These are phyloP conservation scores for Stephanocyclus meneghinianus DNA, from an alignment of 352 stramenopile species.

Conservation along the genomic window DNA sequence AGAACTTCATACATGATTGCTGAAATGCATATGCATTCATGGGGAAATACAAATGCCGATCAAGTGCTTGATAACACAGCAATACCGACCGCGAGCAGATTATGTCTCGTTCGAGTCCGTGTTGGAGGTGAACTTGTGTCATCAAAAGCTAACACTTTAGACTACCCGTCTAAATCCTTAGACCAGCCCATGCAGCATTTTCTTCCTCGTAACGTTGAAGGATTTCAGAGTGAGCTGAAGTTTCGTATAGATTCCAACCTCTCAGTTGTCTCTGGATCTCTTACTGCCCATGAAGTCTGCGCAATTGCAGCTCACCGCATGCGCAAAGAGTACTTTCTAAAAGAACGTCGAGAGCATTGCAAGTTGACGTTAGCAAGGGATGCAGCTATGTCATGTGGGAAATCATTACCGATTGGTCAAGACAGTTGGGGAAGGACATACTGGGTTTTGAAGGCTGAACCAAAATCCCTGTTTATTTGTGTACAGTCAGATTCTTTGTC, in stretches of 20 bases:
- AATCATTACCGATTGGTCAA: slow-evolving; percentile 73
- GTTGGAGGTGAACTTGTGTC: slow-evolving; percentile 77
- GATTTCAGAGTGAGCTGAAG: slow-evolving; percentile 75
- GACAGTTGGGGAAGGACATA: slow-evolving; percentile 75
- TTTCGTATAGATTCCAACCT: slow-evolving; percentile 68
- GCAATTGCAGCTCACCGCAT: slow-evolving; percentile 74
- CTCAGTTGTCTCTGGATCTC: slow-evolving; percentile 76
- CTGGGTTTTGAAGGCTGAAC: slow-evolving; percentile 78
- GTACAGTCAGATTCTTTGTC: slow-evolving; percentile 6
- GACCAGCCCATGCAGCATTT: slow-evolving; percentile 76
- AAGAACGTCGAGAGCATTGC: slow-evolving; percentile 58
- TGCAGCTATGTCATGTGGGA: slow-evolving; percentile 67
- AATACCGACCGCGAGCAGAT: neutral
- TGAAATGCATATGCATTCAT: slow-evolving; percentile 33
- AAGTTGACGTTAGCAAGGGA: slow-evolving; percentile 59
- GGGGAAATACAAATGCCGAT: neutral
- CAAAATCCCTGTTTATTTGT: slow-evolving; percentile 77
- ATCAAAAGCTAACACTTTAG: slow-evolving; percentile 44
- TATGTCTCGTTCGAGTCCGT: slow-evolving; percentile 69
- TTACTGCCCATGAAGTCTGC: slow-evolving; percentile 81
- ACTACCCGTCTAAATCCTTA: slow-evolving; percentile 56
- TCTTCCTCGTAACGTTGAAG: slow-evolving; percentile 69
- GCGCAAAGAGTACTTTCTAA: slow-evolving; percentile 69
- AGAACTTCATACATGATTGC: slow-evolving; percentile 73
- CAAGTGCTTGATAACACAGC: neutral